phyloP scores from a whole-genome alignment of 164 flowering plant species.

The Malania oleifera region DNA sequence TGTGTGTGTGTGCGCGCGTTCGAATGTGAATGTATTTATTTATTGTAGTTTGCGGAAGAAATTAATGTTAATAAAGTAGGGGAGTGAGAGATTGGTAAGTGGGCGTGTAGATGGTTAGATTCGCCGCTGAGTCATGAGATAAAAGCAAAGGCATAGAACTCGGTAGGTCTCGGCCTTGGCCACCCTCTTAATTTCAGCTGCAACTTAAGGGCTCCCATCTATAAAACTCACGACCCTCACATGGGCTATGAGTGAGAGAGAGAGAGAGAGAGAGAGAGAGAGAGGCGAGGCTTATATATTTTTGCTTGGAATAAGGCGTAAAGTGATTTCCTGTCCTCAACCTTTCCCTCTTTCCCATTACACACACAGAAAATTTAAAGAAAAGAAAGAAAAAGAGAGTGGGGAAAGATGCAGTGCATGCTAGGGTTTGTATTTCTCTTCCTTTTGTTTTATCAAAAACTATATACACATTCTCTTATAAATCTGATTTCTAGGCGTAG shows the following conservation, averaged over 20 bases:
- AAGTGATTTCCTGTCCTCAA: constrained; percentile 17
- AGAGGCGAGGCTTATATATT: neutral
- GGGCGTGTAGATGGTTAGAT: too few species aligned
- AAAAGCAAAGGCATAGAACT: neutral
- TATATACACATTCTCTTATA: neutral
- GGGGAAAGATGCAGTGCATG: too few species aligned
- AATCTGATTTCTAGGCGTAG: constrained; percentile 2
- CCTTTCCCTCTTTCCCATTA: constrained; percentile 2
- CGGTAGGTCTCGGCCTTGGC: too few species aligned
- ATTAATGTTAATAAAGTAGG: too few species aligned
- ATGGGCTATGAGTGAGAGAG: neutral
- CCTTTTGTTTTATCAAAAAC: too few species aligned
- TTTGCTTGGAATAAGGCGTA: constrained; percentile 18
- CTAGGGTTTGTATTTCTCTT: constrained; percentile 8
- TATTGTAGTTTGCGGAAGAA: too few species aligned
- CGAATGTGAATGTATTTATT: too few species aligned
- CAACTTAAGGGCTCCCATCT: constrained; percentile 5
- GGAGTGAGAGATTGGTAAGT: too few species aligned
- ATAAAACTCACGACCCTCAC: neutral
- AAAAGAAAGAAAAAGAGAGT: neutral
- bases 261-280: constrained; percentile 5
- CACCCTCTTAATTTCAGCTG: neutral
- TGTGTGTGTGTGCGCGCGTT: too few species aligned
- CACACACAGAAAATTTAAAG: neutral
- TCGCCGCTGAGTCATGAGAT: constrained; percentile 15